Base-by-base conservation (phyloP, 345 rosid genomes). In the Melaleuca quinquenervia region DNA sequence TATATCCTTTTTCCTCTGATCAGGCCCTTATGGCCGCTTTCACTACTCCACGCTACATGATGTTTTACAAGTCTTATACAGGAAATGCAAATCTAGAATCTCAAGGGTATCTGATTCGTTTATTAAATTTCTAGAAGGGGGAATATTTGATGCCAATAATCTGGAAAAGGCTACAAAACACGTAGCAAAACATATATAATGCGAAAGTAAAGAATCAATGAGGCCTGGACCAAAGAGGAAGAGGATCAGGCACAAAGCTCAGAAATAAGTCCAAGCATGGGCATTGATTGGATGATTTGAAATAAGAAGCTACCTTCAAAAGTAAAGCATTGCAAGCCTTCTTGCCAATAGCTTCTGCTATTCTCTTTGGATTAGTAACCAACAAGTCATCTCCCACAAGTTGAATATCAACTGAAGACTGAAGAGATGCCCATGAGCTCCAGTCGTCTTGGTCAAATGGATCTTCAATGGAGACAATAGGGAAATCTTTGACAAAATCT, bases 391-490 rank as follows among this genome's bases (percentile, higher is more conserved):
- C 99, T 52, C 99, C 98, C 41, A 94, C 99, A 75, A 97, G 89
- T 80, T 97, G 99, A 84, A 97, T 96, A 89, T 94, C 93, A 49
- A 96, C 99, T 18, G 98, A 94, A 86, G 98, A 96, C 88, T 90
- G 98, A 83, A 97, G 87, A 11, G 96, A 96, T 44, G 94, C 89
- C 99, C 99, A 97, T 78, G 99, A 92, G 85, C 92, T 95, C 99
- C 99, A 97, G 82, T 96, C 99, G 89, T 97, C 99, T 90, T 95
- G 99, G 91, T 97, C 99, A 88, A 97, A 97, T 26, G 99, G 99
- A 92, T 97, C 98, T 87, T 97, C 99, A 82, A 95, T 95, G 29
- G 99, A 97, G 64, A 93, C 98, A 58, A 95, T 93, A 50, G 99
- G 98, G 91, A 98, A 98, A 80, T 98, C 98, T 87, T 85, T 94